Evolutionary conservation across 2,329 filamentous ascomycete species (phyloP), one percentile per base, ranked within the genome.

Genomic region (Sporothrix phasma): DNA sequence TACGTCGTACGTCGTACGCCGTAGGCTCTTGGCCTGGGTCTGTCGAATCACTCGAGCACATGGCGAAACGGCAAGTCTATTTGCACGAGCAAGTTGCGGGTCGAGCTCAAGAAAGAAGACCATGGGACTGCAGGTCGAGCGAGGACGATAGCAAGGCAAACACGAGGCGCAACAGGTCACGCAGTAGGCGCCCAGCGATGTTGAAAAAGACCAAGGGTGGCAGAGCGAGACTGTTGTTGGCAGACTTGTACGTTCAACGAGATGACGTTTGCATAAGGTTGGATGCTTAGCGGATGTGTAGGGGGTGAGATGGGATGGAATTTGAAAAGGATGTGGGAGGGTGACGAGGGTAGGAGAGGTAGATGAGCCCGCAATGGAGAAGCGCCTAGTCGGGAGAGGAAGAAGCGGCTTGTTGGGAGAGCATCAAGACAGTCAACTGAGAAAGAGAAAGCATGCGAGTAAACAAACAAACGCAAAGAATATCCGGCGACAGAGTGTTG

Each of bases 41-140:
- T 59, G 59, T 49, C 66, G 60, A 67, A 67, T 67, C 66, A 65
- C 10, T 63, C 43, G 51, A 19, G 64, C 64, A 63, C 64, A 61
- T 66, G 66, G 53, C 46, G 11, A 17, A 22, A 26, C n/a, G 47
- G 39, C 22, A 13, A 3, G 29, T 56, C 37, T 46, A 56, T 26
- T 56, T 11, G 37, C 43, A 45, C 51, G 47, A 13, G 19, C 47
- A 19, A 39, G 31, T 24, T 22, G 51, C 6, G n/a, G 51, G 19
- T 15, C 29, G 34, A 39, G 31, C 31, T 37, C 51, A 10, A 56
- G n/a, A 24, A 19, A 19, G n/a, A 56, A 15, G 51, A 24, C 10
- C n/a, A 24, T 24, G 47, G 17, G 29, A 19, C 3, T 6, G 15
- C 29, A 34, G n/a, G 31, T 17, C 24, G 5, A 54, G 17, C 41